Evolutionary conservation across 2,329 filamentous ascomycete genomes (phyloP).

Genomic region (Camillea tinctor): DNA sequence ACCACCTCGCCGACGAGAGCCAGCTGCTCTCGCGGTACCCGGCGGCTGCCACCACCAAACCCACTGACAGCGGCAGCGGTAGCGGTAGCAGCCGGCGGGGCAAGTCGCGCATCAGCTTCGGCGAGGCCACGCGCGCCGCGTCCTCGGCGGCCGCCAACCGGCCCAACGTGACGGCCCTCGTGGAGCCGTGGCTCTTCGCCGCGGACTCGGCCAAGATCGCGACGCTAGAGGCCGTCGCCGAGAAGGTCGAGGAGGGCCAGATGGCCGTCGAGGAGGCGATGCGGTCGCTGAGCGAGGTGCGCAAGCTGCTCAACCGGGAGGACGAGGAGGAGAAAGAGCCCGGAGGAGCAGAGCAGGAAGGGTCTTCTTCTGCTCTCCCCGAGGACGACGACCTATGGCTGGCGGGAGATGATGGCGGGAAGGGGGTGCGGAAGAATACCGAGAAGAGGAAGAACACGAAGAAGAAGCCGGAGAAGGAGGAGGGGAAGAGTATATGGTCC

Average conservation of each 20-base stretch:
- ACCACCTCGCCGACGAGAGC: slow-evolving; percentile 60
- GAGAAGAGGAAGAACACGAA: slow-evolving; percentile 22
- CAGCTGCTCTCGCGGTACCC: slow-evolving; percentile 57
- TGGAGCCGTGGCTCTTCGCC: slow-evolving; percentile 59
- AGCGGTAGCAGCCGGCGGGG: not conserved
- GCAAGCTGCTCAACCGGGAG: slow-evolving; percentile 41
- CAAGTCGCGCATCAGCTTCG: slow-evolving; percentile 39
- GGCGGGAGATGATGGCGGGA: slow-evolving; percentile 19
- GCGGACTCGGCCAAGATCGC: slow-evolving; percentile 59
- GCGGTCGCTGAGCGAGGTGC: slow-evolving; percentile 47
- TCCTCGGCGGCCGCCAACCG: slow-evolving; percentile 31
- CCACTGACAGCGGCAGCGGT: not conserved
- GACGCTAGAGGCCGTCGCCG: slow-evolving; percentile 57
- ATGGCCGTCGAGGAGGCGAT: slow-evolving; percentile 54
- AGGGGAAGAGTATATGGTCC: slow-evolving; percentile 44
- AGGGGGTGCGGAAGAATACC: slow-evolving; percentile 23
- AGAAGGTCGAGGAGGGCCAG: slow-evolving; percentile 59
- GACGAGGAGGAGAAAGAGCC: slow-evolving; percentile 21
- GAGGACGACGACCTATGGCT: slow-evolving; percentile 19
- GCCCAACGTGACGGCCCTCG: slow-evolving; percentile 40
- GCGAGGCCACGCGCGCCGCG: slow-evolving; percentile 41
- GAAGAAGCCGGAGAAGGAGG: slow-evolving; percentile 16
- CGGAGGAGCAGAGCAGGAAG: slow-evolving; percentile 36
- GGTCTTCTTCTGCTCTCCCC: slow-evolving; percentile 18
- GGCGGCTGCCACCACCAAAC: slow-evolving; percentile 18